Evolutionary conservation across 257 asterid species (phyloP).

Genomic region (Capsicum chinense): DNA sequence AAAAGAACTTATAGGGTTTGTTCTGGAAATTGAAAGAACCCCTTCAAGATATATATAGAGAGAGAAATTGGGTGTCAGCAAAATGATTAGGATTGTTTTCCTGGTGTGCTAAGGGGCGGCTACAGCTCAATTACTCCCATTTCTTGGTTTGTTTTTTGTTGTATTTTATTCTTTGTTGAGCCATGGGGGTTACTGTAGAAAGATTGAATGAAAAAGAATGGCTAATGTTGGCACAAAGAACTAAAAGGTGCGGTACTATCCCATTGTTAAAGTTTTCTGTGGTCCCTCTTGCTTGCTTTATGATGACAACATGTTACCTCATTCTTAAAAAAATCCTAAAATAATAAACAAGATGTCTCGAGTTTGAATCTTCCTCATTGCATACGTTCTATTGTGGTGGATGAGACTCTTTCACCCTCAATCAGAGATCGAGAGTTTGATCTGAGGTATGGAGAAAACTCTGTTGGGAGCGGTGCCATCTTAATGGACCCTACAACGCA

Average conservation of each 20-base stretch:
- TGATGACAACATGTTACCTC: neutral
- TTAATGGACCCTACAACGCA: no score
- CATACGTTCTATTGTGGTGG: no score
- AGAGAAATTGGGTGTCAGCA: neutral
- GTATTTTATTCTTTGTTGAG: neutral
- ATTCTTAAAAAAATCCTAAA: no score
- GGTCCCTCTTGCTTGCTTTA: constrained; percentile 13
- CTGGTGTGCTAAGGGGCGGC: constrained; percentile 20
- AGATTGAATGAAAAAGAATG: constrained; percentile 31
- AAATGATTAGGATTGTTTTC: neutral
- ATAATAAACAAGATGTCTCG: no score
- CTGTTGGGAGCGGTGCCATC: no score
- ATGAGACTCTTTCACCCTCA: no score
- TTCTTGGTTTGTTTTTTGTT: neutral
- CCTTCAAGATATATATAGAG: neutral
- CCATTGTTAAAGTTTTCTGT: neutral
- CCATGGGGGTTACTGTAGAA: neutral
- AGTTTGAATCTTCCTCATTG: no score
- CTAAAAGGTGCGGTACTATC: constrained; percentile 32
- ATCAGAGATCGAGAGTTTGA: no score
- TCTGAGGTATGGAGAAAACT: no score
- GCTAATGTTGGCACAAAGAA: constrained; percentile 27
- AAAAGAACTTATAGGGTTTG: constrained; percentile 10
- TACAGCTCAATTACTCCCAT: neutral
- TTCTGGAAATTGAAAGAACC: neutral